phyloP scores from a whole-genome alignment of 805 yeast species.

The Lachancea lanzarotensis region DNA sequence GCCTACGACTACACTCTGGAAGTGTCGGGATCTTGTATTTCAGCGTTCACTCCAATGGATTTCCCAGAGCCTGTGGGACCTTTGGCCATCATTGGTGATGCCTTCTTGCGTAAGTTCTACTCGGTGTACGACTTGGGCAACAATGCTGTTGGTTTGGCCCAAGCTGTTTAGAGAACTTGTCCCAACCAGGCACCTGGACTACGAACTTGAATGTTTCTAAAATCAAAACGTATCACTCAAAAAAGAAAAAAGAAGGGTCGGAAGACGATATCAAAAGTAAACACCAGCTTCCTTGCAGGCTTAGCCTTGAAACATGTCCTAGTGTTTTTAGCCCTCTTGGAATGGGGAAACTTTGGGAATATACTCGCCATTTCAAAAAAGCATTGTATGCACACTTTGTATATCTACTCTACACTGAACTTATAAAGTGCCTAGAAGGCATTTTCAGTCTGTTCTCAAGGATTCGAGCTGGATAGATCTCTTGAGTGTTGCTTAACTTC shows the following conservation, averaged over 20 bases:
- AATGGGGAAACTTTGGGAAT: no score
- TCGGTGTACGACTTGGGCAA: constrained; percentile 87
- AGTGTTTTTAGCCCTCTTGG: no score
- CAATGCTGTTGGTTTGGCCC: constrained; percentile 92
- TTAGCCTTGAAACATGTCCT: no score
- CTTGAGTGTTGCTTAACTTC: no score
- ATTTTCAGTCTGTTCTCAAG: no score
- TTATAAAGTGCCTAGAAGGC: not conserved
- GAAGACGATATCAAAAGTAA: no score
- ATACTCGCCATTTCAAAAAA: no score
- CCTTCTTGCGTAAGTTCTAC: constrained; percentile 92
- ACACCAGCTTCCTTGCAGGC: no score
- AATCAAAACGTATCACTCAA: not conserved
- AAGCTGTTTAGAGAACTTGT: constrained; percentile 55
- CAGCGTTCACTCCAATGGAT: constrained; percentile 96
- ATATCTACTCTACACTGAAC: not conserved
- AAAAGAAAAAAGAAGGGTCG: not conserved
- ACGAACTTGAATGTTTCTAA: not conserved
- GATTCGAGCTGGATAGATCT: no score
- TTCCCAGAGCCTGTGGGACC: constrained; percentile 97
- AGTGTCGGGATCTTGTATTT: constrained; percentile 90
- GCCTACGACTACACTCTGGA: constrained; percentile 93
- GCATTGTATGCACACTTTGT: not conserved
- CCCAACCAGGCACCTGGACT: no score
- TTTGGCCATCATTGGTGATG: constrained; percentile 92